These are phyloP conservation scores for Whalleya microplaca DNA, from an alignment of 2,329 filamentous ascomycete genomes.

Conservation along the genomic window DNA sequence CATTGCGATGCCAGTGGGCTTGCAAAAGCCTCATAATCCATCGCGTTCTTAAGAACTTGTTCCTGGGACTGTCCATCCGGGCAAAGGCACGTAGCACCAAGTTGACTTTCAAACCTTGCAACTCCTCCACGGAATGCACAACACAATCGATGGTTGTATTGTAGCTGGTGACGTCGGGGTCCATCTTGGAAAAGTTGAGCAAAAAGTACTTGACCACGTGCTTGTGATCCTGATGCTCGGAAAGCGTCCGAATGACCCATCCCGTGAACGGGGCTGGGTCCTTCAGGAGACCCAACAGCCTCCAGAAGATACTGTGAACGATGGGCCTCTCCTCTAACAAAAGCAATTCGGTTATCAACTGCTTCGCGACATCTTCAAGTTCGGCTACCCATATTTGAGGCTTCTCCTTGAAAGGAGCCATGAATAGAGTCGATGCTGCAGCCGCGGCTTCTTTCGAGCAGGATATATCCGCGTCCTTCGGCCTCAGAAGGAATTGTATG, in stretches of 20 bases:
- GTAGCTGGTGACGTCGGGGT: conserved; percentile 25
- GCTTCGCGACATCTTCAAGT: conserved; percentile 29
- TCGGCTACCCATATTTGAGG: conserved; percentile 10
- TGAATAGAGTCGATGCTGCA: conserved; percentile 37
- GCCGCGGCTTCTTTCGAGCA: conserved; percentile 18
- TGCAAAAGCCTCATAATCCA: conserved; percentile 45
- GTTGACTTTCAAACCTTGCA: conserved; percentile 33
- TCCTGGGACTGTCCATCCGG: conserved; percentile 24
- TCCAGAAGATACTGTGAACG: conserved; percentile 38
- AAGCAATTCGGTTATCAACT: conserved; percentile 37
- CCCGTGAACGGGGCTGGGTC: conserved; percentile 31
- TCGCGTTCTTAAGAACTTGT: conserved; percentile 32
- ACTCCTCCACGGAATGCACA: conserved; percentile 37
- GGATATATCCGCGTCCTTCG: conserved; percentile 7
- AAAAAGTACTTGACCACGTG: conserved; percentile 41
- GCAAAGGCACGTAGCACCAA: conserved; percentile 37
- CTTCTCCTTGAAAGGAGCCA: conserved; percentile 34
- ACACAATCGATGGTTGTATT: conserved; percentile 36
- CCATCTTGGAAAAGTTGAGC: conserved; percentile 35
- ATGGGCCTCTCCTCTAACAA: conserved; percentile 19
- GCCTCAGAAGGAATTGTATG: conserved; percentile 35
- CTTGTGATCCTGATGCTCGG: conserved; percentile 36
- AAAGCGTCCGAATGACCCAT: conserved; percentile 39
- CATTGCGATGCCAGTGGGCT: conserved; percentile 39
- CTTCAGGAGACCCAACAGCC: conserved; percentile 32